Evolutionary conservation across 345 rosid genomes (phyloP), one percentile per base, ranked within the genome.

Genomic region (Theobroma cacao): DNA sequence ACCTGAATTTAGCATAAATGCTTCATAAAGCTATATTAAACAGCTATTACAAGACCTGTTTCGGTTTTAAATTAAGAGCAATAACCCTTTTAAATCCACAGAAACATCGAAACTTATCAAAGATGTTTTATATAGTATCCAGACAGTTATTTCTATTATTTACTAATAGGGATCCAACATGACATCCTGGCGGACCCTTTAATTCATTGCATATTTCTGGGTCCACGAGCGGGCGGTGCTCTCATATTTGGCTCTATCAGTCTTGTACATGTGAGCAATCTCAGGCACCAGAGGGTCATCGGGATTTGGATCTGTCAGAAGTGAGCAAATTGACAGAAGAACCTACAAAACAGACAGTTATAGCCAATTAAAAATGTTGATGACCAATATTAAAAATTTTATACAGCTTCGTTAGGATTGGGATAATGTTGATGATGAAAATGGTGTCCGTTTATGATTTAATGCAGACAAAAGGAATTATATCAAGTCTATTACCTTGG

Each of bases 261-360:
- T 86, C 86, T 89, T 91, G 87, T 91, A 91, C 80, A 81, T 86
- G 77, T 88, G 91, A 74, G 94, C 92, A 34, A 88, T 91, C 82
- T 91, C 94, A 17, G 92, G 91, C 76, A 91, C 92, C 78, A 89
- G 74, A 50, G 94, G 92, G 71, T 91, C 94, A 82, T 91, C 94
- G 1, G 94, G 94, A 80, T 91, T 89, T 40, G 92, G 90, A 81
- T 91, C 92, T 1, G 94, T 91, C 59, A 91, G 86, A 84, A 91
- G 76, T 22, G 94, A 91, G 80, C 92, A 89, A 70, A 91, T 91
- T 33, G 94, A 91, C 61, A 91, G 88, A 60, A 91, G 94, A 61
- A 91, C 92, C 94, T 91, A 80, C 53, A 71, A 48, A 28, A 50
- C 15, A 64, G 9, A 53, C 52, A 65, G 11, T 40, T 17, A 50